A percentile compares a stretch with the other conserved stretches of the same genome.
phyloP scores from a whole-genome alignment of 192 early-diverging fungal species.

The Backusella westeae region DNA sequence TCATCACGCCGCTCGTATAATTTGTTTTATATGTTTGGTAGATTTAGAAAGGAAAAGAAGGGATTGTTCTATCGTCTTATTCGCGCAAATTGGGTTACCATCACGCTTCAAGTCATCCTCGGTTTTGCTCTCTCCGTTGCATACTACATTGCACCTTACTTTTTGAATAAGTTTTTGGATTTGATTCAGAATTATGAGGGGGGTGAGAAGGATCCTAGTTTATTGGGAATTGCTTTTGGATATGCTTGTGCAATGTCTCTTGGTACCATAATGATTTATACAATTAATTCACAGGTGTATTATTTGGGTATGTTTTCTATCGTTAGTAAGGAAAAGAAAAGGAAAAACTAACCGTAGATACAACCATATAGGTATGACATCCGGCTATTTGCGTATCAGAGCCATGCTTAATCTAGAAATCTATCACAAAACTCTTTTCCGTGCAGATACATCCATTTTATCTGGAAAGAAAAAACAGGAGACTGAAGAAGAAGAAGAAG shows the following conservation, averaged over 20 bases:
- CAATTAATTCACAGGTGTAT: neutral
- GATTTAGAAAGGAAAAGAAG: conserved; percentile 14
- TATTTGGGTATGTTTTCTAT: neutral
- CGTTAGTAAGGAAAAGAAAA: conserved; percentile 30
- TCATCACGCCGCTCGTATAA: conserved; percentile 22
- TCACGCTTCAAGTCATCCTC: neutral
- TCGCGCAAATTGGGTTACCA: neutral
- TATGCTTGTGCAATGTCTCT: conserved; percentile 47
- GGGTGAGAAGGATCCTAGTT: conserved; percentile 23
- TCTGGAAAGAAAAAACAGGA: neutral
- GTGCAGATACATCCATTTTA: conserved; percentile 43
- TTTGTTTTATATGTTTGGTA: conserved; percentile 32
- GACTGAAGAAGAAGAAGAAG: conserved; percentile 25
- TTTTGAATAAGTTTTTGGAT: conserved; percentile 32
- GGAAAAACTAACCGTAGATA: conserved; percentile 34
- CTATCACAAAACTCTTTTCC: conserved; percentile 55
- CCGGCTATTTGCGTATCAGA: conserved; percentile 25
- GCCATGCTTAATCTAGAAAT: conserved; percentile 48
- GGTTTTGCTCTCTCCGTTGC: neutral
- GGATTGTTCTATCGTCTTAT: neutral
- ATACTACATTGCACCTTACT: conserved; percentile 17
- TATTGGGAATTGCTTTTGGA: conserved; percentile 54
- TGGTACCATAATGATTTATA: neutral
- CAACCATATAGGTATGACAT: neutral
- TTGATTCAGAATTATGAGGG: conserved; percentile 4